Percentiles rank a stretch among this genome's conserved stretches.
phyloP scores from a whole-genome alignment of 164 flowering plant species.

The Buxus sempervirens region DNA sequence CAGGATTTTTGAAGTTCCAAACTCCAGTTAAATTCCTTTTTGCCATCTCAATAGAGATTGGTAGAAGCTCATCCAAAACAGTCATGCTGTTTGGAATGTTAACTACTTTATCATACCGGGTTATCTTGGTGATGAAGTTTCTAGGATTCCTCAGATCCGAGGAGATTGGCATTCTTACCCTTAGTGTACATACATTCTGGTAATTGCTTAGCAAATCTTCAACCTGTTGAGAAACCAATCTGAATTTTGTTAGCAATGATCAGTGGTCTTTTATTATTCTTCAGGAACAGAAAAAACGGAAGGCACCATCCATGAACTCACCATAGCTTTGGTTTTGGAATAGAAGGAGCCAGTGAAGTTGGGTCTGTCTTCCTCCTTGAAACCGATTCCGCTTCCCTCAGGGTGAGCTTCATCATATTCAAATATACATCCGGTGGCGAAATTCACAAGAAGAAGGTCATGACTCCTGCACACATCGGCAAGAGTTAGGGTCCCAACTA shows the following conservation, averaged over 20 bases:
- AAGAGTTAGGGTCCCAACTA: neutral
- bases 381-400: neutral
- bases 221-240: conserved; percentile 2
- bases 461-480: neutral
- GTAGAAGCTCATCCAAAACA: neutral
- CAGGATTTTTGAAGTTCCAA: neutral
- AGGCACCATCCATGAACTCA: neutral
- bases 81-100: conserved; percentile 3
- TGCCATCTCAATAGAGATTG: neutral
- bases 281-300: neutral
- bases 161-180: conserved; percentile 2
- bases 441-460: neutral
- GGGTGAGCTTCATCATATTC: neutral
- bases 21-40: neutral
- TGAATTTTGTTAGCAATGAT: neutral
- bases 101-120: neutral
- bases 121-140: conserved; percentile 3
- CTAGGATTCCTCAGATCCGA: conserved; percentile 2
- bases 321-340: conserved; percentile 6
- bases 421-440: neutral
- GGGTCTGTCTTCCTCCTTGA: neutral
- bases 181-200: neutral
- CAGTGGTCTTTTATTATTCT: neutral
- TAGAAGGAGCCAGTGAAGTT: neutral
- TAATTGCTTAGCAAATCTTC: neutral